Base-by-base conservation (phyloP, 345 rosid species). In the Streptanthus diversifolius region DNA sequence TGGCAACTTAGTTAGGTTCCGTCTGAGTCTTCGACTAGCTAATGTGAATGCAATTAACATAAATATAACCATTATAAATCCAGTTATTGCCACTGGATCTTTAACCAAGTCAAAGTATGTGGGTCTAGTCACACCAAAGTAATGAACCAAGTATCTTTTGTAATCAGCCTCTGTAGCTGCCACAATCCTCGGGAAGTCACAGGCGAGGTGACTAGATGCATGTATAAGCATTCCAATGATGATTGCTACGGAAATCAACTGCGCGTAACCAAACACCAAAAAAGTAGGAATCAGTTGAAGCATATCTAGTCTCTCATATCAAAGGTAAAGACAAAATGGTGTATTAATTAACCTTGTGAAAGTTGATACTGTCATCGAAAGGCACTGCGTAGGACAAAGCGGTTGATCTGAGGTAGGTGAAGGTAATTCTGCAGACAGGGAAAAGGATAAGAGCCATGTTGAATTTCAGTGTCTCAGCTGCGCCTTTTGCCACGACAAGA, bases 381-480 rank as follows among this genome's bases (percentile, higher is more conserved):
- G 98, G 98, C 52, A 93, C 82, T 17, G 83, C 71, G 80, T 70
- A 63, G 19, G 92, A 87, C 78, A 93, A 58, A 81, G 41, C 75
- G 14, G 98, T 93, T 78, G 96, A 85, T 82, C 97, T 79, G 7
- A 93, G 96, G 86, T 95, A 85, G 15, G 98, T 93, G 73, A 93
- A 86, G 4, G 88, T 84, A 80, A 82, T 91, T 82, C 97, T 81
- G 68, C 97, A 93, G 5, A 93, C 98, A 0, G 98, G 98, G 49
- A 93, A 77, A 63, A 93, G 96, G 56, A 93, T 81, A 15, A 93
- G 87, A 62, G 97, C 98, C 98, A 93, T 93, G 78, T 93, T 93
- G 77, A 93, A 81, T 73, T 93, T 91, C 70, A 93, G 79, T 1
- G 93, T 93, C 79, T 93, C 98, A 3, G 95, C 98, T 2, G 97